Evolutionary conservation across 768 basidiomycete genomes (phyloP).

Genomic region (Rhodotorula paludigena): DNA sequence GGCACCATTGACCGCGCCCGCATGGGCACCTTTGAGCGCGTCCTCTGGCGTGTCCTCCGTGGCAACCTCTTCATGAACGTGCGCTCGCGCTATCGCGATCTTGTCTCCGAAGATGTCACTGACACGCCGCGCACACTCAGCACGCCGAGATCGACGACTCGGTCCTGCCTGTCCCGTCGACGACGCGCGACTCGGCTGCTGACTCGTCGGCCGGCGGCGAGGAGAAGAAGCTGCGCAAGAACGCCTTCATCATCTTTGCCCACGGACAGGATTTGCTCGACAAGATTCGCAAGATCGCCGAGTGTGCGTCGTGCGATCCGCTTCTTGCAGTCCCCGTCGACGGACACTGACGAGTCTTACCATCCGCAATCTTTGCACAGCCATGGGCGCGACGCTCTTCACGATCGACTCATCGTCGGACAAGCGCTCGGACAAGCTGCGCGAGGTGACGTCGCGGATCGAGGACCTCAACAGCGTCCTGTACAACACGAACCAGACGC

Average conservation of each 20-base stretch:
- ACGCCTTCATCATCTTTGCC: constrained; percentile 99
- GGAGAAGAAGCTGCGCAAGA: constrained; percentile 70
- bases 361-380: neutral
- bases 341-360: neutral
- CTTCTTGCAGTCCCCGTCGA: neutral
- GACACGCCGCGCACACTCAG: neutral
- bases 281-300: constrained; percentile 96
- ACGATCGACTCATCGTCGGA: constrained; percentile 92
- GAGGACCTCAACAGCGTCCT: constrained; percentile 86
- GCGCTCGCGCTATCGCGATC: constrained; percentile 27
- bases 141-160: constrained; percentile 89
- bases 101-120: neutral
- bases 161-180: constrained; percentile 71
- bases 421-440: constrained; percentile 81
- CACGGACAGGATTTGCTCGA: constrained; percentile 81
- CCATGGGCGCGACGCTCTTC: constrained; percentile 96
- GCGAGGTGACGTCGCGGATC: constrained; percentile 77
- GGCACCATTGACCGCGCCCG: constrained; percentile 92
- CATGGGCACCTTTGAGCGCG: constrained; percentile 88
- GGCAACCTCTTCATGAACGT: constrained; percentile 98
- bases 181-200: constrained; percentile 47
- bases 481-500: constrained; percentile 78
- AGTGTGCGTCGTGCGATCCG: constrained; percentile 50
- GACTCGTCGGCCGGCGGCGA: constrained; percentile 52
- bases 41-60: constrained; percentile 94